Base-by-base conservation (phyloP, 768 basidiomycete species). In the Pleurotus platypus region DNA sequence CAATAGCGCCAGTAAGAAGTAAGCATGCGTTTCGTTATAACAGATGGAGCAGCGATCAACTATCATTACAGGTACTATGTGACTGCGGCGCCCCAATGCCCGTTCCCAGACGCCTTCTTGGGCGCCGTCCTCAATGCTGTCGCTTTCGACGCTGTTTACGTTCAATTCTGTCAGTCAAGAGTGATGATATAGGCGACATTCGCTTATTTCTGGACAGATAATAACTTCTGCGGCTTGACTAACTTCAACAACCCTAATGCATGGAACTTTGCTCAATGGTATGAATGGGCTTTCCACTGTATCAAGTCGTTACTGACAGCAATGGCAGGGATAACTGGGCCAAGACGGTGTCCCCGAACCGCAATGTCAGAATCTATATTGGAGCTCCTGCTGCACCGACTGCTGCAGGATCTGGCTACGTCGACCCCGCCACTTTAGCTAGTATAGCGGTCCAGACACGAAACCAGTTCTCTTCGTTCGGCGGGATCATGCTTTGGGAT, bases 141-240 rank as follows among this genome's bases (percentile, higher is more conserved):
- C 18, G 74, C 72, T 0, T 87, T 86, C 59, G 86, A 88, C 68
- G 83, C 82, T 1, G 71, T 88, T 55, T 86, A 85, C 64, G 85
- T 87, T 40, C 86, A 86, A 67, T 83, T 86, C 68, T 76, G 81
- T 74, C 45, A 50, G 55, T 47, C n/a, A 37, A 6, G 5, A 16
- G 22, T 7, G 24, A 49, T 24, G 24, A 16, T 24, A n/a, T 11
- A 5, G 15, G 15, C 11, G 16, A 16, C 24, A 49, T 24, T 24
- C 15, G 24, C 48, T 49, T n/a, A 49, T 7, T 35, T 16, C 24
- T 49, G 42, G 42, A 16, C 42, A 56, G 55, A 56, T 18, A 81
- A 82, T 67, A 82, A 81, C 65, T 78, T 67, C 62, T 82, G 80
- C 61, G 72, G 75, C 12, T 56, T 82, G n/a, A 67, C 67, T 30